phyloP scores from a whole-genome alignment of 1,139 yeast genomes.

The Sugiyamaella novakii region DNA sequence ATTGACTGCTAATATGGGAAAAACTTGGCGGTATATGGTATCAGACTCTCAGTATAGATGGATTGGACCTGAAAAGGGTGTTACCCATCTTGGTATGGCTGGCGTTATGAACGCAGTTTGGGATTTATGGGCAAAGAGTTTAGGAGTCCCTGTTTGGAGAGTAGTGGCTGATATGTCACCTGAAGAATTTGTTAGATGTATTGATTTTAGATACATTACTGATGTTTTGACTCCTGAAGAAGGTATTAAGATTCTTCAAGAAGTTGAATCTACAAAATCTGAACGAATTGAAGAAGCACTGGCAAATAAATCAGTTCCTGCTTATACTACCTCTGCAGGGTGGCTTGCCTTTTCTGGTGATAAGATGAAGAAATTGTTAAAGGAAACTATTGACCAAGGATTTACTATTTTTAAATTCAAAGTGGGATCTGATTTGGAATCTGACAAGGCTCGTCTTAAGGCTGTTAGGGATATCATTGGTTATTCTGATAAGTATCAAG shows the following conservation, averaged over 20 bases:
- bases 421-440: constrained; percentile 43
- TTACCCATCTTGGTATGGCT: constrained; percentile 40
- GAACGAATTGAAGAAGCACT: constrained; percentile 41
- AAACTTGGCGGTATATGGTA: constrained; percentile 44
- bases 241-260: constrained; percentile 37
- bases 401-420: constrained; percentile 45
- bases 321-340: constrained; percentile 47
- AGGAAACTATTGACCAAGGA: constrained; percentile 42
- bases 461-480: constrained; percentile 46
- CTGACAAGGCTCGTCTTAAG: constrained; percentile 40
- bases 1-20: constrained; percentile 42
- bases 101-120: constrained; percentile 41
- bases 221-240: constrained; percentile 44
- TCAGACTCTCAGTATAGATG: constrained; percentile 43
- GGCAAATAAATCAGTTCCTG: constrained; percentile 43
- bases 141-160: constrained; percentile 42
- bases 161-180: constrained; percentile 43
- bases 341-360: constrained; percentile 47
- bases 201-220: constrained; percentile 43
- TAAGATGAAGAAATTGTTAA: constrained; percentile 39
- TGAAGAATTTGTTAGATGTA: constrained; percentile 42
- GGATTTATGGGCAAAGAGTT: constrained; percentile 44
- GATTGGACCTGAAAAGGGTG: constrained; percentile 45
- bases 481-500: constrained; percentile 34
- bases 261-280: constrained; percentile 37